These are phyloP conservation scores for Candida awuae DNA, from an alignment of 805 yeast species.

Conservation along the genomic window DNA sequence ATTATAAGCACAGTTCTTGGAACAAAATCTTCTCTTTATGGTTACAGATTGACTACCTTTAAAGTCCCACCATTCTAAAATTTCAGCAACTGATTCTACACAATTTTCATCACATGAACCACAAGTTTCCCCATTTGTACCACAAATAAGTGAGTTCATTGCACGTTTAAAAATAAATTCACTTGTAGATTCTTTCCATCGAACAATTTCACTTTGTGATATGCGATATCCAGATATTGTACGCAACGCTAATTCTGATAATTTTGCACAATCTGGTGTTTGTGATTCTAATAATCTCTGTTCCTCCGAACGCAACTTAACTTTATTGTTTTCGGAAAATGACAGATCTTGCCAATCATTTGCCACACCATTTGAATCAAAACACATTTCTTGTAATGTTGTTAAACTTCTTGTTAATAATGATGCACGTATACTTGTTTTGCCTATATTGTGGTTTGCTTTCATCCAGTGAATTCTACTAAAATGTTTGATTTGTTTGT, in stretches of 20 bases:
- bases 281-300: constrained; percentile 12
- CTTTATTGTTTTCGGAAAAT: background rate
- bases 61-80: constrained; percentile 62
- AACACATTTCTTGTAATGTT: constrained; percentile 26
- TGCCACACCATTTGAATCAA: constrained; percentile 10
- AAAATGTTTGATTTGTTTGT: constrained; percentile 17
- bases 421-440: constrained; percentile 18
- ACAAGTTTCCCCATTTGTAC: constrained; percentile 43
- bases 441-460: constrained; percentile 18
- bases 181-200: constrained; percentile 46
- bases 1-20: constrained; percentile 37
- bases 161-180: constrained; percentile 37
- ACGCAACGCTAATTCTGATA: constrained; percentile 42
- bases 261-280: constrained; percentile 33
- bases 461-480: constrained; percentile 27
- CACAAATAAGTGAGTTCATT: constrained; percentile 46
- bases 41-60: constrained; percentile 43
- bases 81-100: constrained; percentile 51
- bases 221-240: constrained; percentile 44
- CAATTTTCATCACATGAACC: constrained; percentile 41
- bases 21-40: constrained; percentile 47
- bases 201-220: constrained; percentile 43
- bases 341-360: constrained; percentile 6
- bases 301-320: constrained; percentile 3
- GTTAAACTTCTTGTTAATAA: constrained; percentile 25